Evolutionary conservation across 2,329 filamentous ascomycete genomes (phyloP), one percentile per base, ranked within the genome.

Genomic region (Stagonosporopsis chrysanthemi): DNA sequence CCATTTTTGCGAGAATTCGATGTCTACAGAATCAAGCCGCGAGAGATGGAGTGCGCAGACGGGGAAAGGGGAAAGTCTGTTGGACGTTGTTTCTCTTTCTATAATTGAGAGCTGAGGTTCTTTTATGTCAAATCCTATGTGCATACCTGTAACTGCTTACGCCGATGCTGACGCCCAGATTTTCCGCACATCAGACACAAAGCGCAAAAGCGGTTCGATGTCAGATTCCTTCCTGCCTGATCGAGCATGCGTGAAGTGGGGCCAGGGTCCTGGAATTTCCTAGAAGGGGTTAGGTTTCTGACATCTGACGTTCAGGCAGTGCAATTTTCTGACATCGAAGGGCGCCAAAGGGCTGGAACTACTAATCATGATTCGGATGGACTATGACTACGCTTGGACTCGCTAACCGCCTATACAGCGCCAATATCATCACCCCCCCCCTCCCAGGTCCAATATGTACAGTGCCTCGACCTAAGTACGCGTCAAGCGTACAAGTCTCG

Each of bases 401-500:
- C 26, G n/a, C 14, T 17, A 12, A 9, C 52, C 31, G 12, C 26
- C 19, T 45, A 26, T 48, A 47, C 15, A 23, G 38, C 22, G 11
- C 43, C 19, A 19, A 35, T 12, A 44, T 19, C 48, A 51, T n/a
- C n/a, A n/a, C n/a, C n/a, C n/a, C n/a, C n/a, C n/a, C n/a, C 28
- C 24, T 12, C n/a, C n/a, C 17, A 31, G 24, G 29, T 26, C 39
- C 33, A 39, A 17, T 57, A 52, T 57, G 6, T 48, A 57, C 54
- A 52, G 11, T 11, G 14, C 33, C n/a, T 15, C 28, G 19, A 57
- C 42, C 45, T 29, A 12, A 24, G 11, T 39, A 38, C 48, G 54
- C 48, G 52, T 57, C 54, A 52, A 57, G 48, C 54, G 48, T 19
- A 41, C 31, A 12, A 44, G 33, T 52, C 44, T 29, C 39, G 31